A percentile compares a stretch with the other conserved stretches of the same genome.
phyloP scores from a whole-genome alignment of 2,329 filamentous ascomycete species.

The Coniochaeta prunicola region DNA sequence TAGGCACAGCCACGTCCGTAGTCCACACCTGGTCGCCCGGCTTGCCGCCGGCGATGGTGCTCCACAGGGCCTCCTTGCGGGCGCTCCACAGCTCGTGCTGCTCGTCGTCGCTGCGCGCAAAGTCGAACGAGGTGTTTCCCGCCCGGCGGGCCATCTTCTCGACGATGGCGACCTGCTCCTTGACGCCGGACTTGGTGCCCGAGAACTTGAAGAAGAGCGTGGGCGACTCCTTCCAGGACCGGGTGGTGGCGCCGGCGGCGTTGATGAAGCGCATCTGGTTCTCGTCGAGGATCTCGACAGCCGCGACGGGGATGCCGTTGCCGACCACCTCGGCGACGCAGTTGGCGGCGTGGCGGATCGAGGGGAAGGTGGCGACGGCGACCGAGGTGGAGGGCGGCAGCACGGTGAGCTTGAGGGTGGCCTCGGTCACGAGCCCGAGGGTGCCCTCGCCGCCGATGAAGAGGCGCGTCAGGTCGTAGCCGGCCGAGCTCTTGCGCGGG shows the following conservation, averaged over 20 bases:
- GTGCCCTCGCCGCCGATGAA: slow-evolving; percentile 92
- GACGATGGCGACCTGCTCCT: slow-evolving; percentile 70
- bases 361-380: slow-evolving; percentile 57
- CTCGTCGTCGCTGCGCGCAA: slow-evolving; percentile 63
- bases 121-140: slow-evolving; percentile 67
- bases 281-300: slow-evolving; percentile 89
- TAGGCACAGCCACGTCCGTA: slow-evolving; percentile 78
- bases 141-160: slow-evolving; percentile 52
- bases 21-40: slow-evolving; percentile 73
- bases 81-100: slow-evolving; percentile 75
- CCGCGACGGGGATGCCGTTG: slow-evolving; percentile 75
- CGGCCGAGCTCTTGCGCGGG: slow-evolving; percentile 82
- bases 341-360: slow-evolving; percentile 63
- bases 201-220: slow-evolving; percentile 83
- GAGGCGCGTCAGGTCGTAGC: slow-evolving; percentile 83
- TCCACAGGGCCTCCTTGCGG: slow-evolving; percentile 78
- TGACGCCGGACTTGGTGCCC: slow-evolving; percentile 62
- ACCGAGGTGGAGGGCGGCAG: slow-evolving; percentile 74
- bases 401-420: slow-evolving; percentile 78
- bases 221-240: slow-evolving; percentile 63
- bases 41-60: slow-evolving; percentile 60
- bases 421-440: slow-evolving; percentile 84
- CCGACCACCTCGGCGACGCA: slow-evolving; percentile 77
- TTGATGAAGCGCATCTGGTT: slow-evolving; percentile 74
- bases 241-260: slow-evolving; percentile 56